Evolutionary conservation across 2,329 filamentous ascomycete genomes (phyloP).

Genomic region (Endoconidiophora laricicola): DNA sequence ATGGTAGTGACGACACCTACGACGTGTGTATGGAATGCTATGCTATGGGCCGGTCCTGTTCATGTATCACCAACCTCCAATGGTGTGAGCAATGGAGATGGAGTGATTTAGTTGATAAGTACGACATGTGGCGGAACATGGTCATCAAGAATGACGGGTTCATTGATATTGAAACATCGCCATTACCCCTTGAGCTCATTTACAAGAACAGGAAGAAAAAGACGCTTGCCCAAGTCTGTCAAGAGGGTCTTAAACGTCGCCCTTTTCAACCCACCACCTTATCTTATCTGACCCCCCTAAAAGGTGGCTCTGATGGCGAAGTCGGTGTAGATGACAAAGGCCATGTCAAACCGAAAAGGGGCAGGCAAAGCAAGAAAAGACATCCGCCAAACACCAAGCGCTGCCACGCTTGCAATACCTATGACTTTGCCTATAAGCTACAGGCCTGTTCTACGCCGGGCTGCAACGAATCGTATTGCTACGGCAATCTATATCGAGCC

Average conservation of each 20-base stretch:
- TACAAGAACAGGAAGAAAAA: constrained; percentile 53
- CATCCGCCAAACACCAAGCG: constrained; percentile 37
- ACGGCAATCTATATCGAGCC: constrained; percentile 78
- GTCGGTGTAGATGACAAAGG: constrained; percentile 22
- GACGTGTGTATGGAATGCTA: constrained; percentile 98
- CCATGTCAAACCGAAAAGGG: not conserved
- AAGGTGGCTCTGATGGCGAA: constrained; percentile 31
- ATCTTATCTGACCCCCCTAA: constrained; percentile 19
- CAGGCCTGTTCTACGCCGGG: constrained; percentile 55
- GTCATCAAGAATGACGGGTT: constrained; percentile 59
- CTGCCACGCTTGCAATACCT: constrained; percentile 73
- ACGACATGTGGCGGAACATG: constrained; percentile 68
- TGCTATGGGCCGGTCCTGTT: constrained; percentile 87
- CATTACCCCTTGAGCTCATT: constrained; percentile 54
- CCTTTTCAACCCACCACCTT: constrained; percentile 73
- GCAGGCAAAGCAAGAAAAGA: not conserved
- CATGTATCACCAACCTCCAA: constrained; percentile 65
- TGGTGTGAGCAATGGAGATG: constrained; percentile 93
- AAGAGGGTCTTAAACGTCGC: constrained; percentile 63
- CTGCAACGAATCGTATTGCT: constrained; percentile 71
- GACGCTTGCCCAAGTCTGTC: constrained; percentile 80
- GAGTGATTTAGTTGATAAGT: constrained; percentile 57
- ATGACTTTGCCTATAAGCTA: constrained; percentile 71
- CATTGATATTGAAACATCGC: constrained; percentile 47
- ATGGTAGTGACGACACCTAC: constrained; percentile 67